Conservation (phyloP, 1,139 yeast genomes). For the Candida tunisiensis region DNA sequence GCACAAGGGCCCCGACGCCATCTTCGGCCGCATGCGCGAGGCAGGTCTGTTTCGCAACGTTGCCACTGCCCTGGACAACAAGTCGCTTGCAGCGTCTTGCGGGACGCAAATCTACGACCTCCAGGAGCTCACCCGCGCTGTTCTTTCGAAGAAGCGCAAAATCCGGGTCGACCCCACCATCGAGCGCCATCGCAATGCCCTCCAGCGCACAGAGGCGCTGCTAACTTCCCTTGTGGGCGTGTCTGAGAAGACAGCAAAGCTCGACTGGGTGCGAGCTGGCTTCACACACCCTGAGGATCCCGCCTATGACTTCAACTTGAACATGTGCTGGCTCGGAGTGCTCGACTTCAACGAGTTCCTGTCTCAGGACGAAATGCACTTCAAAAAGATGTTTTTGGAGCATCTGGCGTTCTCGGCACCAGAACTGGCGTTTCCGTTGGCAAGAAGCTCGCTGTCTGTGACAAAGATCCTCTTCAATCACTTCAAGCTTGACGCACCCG, state of each 20-base stretch:
- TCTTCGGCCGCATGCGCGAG: constrained; percentile 10
- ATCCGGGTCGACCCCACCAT: constrained; percentile 10
- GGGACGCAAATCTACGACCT: constrained; percentile 12
- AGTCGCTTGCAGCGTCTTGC: constrained; percentile 11
- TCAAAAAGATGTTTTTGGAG: constrained; percentile 13
- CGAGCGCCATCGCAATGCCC: too few relatives aligned
- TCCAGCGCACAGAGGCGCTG: too few relatives aligned
- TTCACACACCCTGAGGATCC: constrained; percentile 8
- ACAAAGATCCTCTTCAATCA: constrained; percentile 15
- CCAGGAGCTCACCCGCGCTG: constrained; percentile 13
- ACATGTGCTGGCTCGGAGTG: constrained; percentile 13
- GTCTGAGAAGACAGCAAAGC: constrained; percentile 3
- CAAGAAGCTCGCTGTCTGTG: constrained; percentile 16
- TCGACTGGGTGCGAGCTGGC: constrained; percentile 15
- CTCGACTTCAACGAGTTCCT: constrained; percentile 16
- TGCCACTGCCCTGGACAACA: constrained; percentile 11
- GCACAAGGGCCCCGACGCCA: constrained; percentile 6
- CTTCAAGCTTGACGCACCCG: constrained; percentile 18
- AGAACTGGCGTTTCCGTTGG: constrained; percentile 20
- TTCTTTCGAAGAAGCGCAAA: too few relatives aligned
- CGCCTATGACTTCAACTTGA: constrained; percentile 9
- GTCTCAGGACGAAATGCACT: constrained; percentile 9
- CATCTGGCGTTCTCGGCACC: constrained; percentile 12
- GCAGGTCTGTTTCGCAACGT: constrained; percentile 11
- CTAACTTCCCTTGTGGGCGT: too few relatives aligned